Percentiles rank a stretch among this genome's conserved stretches.
Evolutionary conservation across 2,329 filamentous ascomycete genomes (phyloP).

Genomic region (Ascochyta fabae): DNA sequence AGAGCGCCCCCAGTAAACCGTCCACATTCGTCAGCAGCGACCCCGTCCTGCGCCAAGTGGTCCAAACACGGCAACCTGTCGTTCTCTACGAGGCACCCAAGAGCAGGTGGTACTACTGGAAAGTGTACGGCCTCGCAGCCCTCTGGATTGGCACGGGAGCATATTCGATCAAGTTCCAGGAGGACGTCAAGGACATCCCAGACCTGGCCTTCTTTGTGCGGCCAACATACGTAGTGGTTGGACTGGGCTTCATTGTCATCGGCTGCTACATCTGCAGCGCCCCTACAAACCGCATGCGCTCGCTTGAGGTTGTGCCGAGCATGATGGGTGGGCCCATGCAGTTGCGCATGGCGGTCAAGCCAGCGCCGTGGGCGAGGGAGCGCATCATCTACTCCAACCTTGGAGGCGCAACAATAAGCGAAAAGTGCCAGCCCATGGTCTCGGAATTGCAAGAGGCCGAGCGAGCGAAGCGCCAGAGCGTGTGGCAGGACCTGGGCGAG

Average conservation of each 20-base stretch:
- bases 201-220: conserved; percentile 43
- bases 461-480: conserved; percentile 32
- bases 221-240: conserved; percentile 43
- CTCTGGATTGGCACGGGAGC: conserved; percentile 36
- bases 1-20: conserved; percentile 12
- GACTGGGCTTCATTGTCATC: conserved; percentile 36
- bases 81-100: conserved; percentile 43
- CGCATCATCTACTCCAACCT: conserved; percentile 38
- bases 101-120: conserved; percentile 34
- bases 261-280: conserved; percentile 42
- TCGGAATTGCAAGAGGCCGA: conserved; percentile 41
- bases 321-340: conserved; percentile 37
- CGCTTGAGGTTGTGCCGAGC: conserved; percentile 41
- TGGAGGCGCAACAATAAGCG: conserved; percentile 37
- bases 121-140: conserved; percentile 37
- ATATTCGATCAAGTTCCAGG: conserved; percentile 40
- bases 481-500: conserved; percentile 36
- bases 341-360: conserved; percentile 38
- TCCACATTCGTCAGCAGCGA: conserved; percentile 33
- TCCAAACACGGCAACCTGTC: conserved; percentile 39
- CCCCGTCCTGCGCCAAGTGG: conserved; percentile 43
- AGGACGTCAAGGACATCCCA: conserved; percentile 37
- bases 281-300: conserved; percentile 38
- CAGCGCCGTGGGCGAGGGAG: conserved; percentile 36
- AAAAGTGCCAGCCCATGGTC: conserved; percentile 43